These are phyloP conservation scores for Kluyveromyces aestuarii DNA, from an alignment of 805 yeast genomes.

Conservation along the genomic window DNA sequence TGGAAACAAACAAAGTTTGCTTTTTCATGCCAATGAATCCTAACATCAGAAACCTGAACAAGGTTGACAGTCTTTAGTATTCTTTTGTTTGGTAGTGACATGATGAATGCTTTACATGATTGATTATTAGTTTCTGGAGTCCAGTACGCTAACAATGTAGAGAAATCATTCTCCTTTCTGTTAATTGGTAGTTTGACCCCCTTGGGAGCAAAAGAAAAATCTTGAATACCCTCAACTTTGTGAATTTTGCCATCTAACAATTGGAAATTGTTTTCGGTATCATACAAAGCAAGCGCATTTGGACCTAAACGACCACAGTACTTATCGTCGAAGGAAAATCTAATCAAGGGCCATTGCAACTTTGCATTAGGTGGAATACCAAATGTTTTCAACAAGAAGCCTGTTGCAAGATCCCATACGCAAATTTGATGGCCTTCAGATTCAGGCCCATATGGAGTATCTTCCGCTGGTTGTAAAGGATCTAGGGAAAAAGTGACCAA, in stretches of 20 bases:
- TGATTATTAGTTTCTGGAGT: constrained; percentile 90
- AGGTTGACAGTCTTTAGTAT: constrained; percentile 85
- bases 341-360: constrained; percentile 91
- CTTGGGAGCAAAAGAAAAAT: constrained; percentile 93
- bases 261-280: constrained; percentile 60
- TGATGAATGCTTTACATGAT: constrained; percentile 87
- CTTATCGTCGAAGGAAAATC: constrained; percentile 89
- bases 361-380: constrained; percentile 66
- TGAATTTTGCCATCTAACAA: constrained; percentile 79
- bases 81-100: constrained; percentile 77
- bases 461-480: constrained; percentile 59
- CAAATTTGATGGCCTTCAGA: constrained; percentile 91
- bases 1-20: constrained; percentile 81
- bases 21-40: constrained; percentile 88
- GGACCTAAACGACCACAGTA: constrained; percentile 95
- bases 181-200: constrained; percentile 59
- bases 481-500: constrained; percentile 84
- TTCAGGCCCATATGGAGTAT: constrained; percentile 76
- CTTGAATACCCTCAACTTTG: constrained; percentile 75
- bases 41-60: constrained; percentile 88
- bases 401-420: constrained; percentile 83
- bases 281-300: constrained; percentile 85
- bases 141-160: constrained; percentile 83
- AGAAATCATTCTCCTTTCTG: constrained; percentile 42
- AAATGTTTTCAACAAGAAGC: constrained; percentile 80